These are phyloP conservation scores for Pelargonium nanum DNA, from an alignment of 345 rosid species.

Conservation along the genomic window DNA sequence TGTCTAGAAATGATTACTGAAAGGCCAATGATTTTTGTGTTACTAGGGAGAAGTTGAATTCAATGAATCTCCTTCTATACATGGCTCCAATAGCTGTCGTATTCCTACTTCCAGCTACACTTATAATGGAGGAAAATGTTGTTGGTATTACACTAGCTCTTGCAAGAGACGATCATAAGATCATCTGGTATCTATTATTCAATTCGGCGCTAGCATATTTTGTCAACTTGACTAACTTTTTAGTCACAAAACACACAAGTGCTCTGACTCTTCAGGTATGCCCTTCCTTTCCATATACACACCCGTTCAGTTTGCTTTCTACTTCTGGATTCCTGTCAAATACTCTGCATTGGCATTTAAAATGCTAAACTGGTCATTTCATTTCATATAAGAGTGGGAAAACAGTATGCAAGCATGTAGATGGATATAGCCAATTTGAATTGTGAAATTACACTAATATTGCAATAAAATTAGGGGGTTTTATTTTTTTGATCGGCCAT, in stretches of 20 bases:
- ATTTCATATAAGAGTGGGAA: neutral
- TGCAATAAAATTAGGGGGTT: too few species aligned
- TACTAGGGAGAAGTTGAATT: conserved; percentile 95
- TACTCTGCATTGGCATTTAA: too few species aligned
- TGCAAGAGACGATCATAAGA: conserved; percentile 79
- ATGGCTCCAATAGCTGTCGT: conserved; percentile 99
- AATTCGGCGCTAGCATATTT: conserved; percentile 91
- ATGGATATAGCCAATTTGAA: too few species aligned
- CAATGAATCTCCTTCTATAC: conserved; percentile 95
- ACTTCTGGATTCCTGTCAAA: neutral
- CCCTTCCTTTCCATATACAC: conserved; percentile 6
- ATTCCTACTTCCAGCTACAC: conserved; percentile 85
- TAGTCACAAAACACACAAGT: conserved; percentile 98
- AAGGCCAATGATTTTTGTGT: neutral
- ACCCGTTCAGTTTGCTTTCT: neutral
- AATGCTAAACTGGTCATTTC: neutral
- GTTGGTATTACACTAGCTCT: conserved; percentile 93
- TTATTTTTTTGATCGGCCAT: neutral
- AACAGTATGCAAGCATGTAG: neutral
- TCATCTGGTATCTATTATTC: conserved; percentile 91
- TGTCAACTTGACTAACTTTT: conserved; percentile 93
- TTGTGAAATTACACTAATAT: too few species aligned
- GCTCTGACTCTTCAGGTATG: conserved; percentile 94
- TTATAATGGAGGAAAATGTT: conserved; percentile 89
- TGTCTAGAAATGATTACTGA: neutral